Evolutionary conservation across 2,329 filamentous ascomycete genomes (phyloP), one percentile per base, ranked within the genome.

Genomic region (Cladorrhinum sp.): DNA sequence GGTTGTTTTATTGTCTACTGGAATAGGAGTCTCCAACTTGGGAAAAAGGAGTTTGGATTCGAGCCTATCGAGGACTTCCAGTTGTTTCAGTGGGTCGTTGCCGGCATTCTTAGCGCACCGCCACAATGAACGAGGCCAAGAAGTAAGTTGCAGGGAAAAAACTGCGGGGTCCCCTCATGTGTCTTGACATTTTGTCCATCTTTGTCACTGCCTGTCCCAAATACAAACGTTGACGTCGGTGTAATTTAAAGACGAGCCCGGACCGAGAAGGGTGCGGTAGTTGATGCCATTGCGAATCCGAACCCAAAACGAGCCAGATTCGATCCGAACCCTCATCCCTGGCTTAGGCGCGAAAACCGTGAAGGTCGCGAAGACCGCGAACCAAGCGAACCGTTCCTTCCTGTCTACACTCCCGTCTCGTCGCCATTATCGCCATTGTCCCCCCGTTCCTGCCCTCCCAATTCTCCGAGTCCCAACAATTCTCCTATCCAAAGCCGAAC

Each of bases 81-180:
- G 26, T 36, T 36, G 33, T 36, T 36, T 36, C 33, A 12, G 33
- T 36, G 33, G 33, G 33, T 16, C 33, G 18, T 46, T 46, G n/a
- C 39, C 33, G 39, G 39, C 54, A 57, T 57, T 57, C 28, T 23
- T 57, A 36, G 54, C 54, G 54, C 54, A 56, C 54, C 26, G 54
- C 54, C 54, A 57, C 54, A 39, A 57, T 57, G 54, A 24, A 14
- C 42, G 24, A 20, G 36, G 21, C 18, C 42, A 42, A 49, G 42
- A 57, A 24, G 54, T 49, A 46, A 26, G 54, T 10, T 49, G 21
- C 54, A 48, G 20, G 23, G 36, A 57, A 57, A 51, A 51, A 28
- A 49, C 54, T 48, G 39, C 54, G 54, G 54, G 54, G 54, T 46
- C 42, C 42, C 42, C 18, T 46, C n/a, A 9, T 36, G 9, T 36